Evolutionary conservation across 306 rosid genomes (phyloP).

Genomic region (Citrullus mucosospermus): DNA sequence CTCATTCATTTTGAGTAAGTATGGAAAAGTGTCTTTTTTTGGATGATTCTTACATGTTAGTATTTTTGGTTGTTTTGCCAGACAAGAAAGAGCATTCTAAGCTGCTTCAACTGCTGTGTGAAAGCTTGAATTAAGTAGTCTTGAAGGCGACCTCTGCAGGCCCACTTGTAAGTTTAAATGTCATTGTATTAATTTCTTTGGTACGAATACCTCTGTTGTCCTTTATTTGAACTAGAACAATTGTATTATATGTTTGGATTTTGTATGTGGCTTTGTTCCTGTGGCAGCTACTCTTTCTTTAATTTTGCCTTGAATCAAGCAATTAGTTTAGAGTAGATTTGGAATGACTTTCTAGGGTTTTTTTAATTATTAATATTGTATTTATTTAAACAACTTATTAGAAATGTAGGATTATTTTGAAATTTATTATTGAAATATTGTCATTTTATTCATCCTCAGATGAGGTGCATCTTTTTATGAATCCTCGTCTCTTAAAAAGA

Average conservation of each 20-base stretch:
- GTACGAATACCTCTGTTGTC: not conserved
- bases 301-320: not conserved
- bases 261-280: not conserved
- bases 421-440: too few relatives aligned
- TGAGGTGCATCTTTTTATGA: too few relatives aligned
- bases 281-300: not conserved
- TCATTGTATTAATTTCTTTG: not conserved
- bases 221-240: not conserved
- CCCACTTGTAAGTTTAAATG: constrained; percentile 1
- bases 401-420: too few relatives aligned
- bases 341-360: too few relatives aligned
- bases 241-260: constrained; percentile 3
- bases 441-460: too few relatives aligned
- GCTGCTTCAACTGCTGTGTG: constrained; percentile 89
- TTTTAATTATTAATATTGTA: too few relatives aligned
- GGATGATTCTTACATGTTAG: not conserved
- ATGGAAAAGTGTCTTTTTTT: not conserved
- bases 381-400: too few relatives aligned
- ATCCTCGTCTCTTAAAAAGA: too few relatives aligned
- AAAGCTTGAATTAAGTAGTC: constrained; percentile 35
- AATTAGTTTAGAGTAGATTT: too few relatives aligned
- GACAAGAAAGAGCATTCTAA: constrained; percentile 65
- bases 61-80: constrained; percentile 10
- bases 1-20: not conserved
- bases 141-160: not conserved